Evolutionary conservation across 257 asterid genomes (phyloP), one percentile per base, ranked within the genome.

Genomic region (Henckelia pumila): DNA sequence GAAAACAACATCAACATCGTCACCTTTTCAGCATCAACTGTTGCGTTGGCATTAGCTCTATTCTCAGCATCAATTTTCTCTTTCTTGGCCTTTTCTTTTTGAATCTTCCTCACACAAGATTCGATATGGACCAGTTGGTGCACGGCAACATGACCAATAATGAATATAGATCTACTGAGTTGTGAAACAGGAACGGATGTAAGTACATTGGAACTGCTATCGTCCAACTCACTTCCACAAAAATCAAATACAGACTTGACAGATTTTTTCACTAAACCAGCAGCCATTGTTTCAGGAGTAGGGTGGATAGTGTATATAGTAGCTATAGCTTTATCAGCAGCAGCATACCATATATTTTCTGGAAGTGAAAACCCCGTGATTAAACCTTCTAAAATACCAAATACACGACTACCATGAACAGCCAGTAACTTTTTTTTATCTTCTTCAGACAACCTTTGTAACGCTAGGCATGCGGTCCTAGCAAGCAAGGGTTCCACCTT

Each of bases 401-500:
- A 83, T 58, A 93, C 77, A 57, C 95, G 89, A 61, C 78, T 81
- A 58, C 96, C 96, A 68, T 79, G 85, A 62, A 88, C 76, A 66
- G 83, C 77, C 73, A 90, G 66, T 80, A 93, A 50, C 76, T 81
- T 87, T 75, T 80, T 88, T 83, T 78, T 93, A 74, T 91, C 99
- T 66, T 93, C 99, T 75, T 88, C 96, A 24, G 95, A 82, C 74
- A 93, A 68, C 81, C 97, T 85, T 73, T 90, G 94, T 22, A 93
- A 80, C 64, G 96, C 94, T 70, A 81, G 55, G 74, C 97, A 93
- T 69, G 99, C 96, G 56, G 96, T 93, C 78, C 96, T 84, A 59
- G 99, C 95, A 66, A 93, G 95, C 75, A 93, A 83, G 13, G 97
- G 95, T 37, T 93, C 99, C 66, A 82, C 86, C 77, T 88, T 91